Evolutionary conservation across 2,329 filamentous ascomycete genomes (phyloP).

Genomic region (Aureobasidium subglaciale): DNA sequence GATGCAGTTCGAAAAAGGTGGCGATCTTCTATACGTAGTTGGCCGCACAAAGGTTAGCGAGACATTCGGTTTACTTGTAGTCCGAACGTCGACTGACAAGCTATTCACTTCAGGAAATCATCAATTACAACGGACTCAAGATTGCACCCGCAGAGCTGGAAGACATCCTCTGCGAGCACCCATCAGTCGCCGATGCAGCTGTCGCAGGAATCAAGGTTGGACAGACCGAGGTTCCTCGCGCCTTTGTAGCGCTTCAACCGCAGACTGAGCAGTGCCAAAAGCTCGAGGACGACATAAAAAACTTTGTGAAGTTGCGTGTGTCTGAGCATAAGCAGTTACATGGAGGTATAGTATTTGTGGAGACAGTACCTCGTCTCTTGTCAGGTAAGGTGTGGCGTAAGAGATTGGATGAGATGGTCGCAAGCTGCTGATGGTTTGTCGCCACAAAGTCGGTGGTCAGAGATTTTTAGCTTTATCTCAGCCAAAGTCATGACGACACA

Average conservation of each 20-base stretch:
- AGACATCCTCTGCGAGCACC: conserved; percentile 21
- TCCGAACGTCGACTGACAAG: too few species aligned
- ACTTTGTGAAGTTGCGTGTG: conserved; percentile 31
- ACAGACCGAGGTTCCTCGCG: conserved; percentile 19
- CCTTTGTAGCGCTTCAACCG: conserved; percentile 23
- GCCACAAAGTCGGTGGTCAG: too few species aligned
- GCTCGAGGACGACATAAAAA: conserved; percentile 29
- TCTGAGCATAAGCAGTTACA: conserved; percentile 35
- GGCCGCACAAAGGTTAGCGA: conserved; percentile 44
- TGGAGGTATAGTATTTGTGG: conserved; percentile 45
- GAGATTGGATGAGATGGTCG: conserved; percentile 39
- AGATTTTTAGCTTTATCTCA: too few species aligned
- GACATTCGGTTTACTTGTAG: too few species aligned
- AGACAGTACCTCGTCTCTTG: conserved; percentile 51
- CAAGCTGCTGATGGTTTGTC: neutral
- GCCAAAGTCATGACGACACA: too few species aligned
- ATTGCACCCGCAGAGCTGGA: conserved; percentile 29
- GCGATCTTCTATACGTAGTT: conserved; percentile 5
- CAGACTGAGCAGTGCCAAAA: conserved; percentile 31
- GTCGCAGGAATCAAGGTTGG: conserved; percentile 20
- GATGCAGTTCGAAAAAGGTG: conserved; percentile 22
- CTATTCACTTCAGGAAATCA: conserved; percentile 9
- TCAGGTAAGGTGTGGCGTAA: conserved; percentile 56
- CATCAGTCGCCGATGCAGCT: conserved; percentile 24
- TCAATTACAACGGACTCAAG: conserved; percentile 25